Evolutionary conservation across 805 yeast species (phyloP), one percentile per base, ranked within the genome.

Genomic region (Pichia heedii): DNA sequence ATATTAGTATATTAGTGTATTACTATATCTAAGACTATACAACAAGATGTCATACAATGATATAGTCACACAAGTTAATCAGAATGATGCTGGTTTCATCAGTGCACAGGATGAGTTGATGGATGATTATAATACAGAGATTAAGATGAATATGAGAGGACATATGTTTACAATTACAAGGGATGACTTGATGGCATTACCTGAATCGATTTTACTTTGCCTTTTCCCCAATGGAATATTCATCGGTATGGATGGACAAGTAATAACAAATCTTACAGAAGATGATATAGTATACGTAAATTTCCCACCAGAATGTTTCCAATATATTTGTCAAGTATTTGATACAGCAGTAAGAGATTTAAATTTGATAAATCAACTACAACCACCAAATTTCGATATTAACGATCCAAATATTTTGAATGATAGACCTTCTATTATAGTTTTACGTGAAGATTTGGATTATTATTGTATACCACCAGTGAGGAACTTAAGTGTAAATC

Each of bases 161-260:
- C 65, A 64, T 16, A 66, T 71, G 49, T 87, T 89, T 61, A 76
- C 78, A 40, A 80, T 93, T 39, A 79, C 94, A 5, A 72, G 96
- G 49, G 95, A 86, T 54, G 96, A 87, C 59, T 72, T 93, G 51
- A 81, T 89, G 86, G 79, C 87, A 41, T 68, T 93, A 27, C 98
- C 98, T 1, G 98, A 93, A 59, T 79, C 89, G 47, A 77, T 93
- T 21, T 67, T 93, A 45, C 73, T 89, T 43, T 85, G 96, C 54
- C 66, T 93, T 20, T 85, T 87, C 56, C 96, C 96, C 15, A 86
- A 84, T 51, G 96, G 97, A 35, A 94, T 87, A 4, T 84, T 87
- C 58, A 72, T 84, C 44, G 93, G 86, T 61, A 71, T 71, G 46
- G 65, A 76, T 41, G 95, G 95, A 2, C 81, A 81, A 51, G 83